Percentiles rank a stretch among this genome's conserved stretches.
Evolutionary conservation across 306 rosid genomes (phyloP).

Genomic region (Dalbergia cochinchinensis): DNA sequence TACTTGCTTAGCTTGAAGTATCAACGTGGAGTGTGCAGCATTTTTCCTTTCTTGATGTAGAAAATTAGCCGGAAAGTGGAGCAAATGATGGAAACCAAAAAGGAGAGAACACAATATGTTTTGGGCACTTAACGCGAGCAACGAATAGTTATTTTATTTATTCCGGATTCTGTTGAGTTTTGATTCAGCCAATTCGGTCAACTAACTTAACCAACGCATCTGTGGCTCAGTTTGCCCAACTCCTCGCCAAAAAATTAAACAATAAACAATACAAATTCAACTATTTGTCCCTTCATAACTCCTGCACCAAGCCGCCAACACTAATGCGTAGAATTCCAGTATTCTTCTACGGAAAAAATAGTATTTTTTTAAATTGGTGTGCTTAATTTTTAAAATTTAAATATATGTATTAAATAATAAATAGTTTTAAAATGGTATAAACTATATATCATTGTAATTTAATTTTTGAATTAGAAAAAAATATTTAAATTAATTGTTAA

Average conservation of each 20-base stretch:
- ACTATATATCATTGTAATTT: no score
- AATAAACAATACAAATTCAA: background rate
- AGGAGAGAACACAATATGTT: no score
- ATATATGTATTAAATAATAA: no score
- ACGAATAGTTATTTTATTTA: background rate
- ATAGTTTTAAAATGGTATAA: no score
- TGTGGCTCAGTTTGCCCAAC: background rate
- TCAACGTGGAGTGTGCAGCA: background rate
- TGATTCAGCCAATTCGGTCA: constrained; percentile 49
- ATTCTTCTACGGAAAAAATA: background rate
- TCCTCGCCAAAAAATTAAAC: background rate
- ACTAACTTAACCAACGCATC: constrained; percentile 48
- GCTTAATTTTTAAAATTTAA: no score
- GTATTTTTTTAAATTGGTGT: no score
- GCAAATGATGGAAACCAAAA: background rate
- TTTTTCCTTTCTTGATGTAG: no score
- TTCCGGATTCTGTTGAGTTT: constrained; percentile 1
- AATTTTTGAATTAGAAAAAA: no score
- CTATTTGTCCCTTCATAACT: background rate
- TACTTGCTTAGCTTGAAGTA: background rate
- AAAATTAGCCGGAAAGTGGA: background rate
- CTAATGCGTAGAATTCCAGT: background rate
- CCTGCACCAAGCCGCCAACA: background rate
- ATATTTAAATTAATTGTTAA: no score
- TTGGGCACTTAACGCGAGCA: no score